Evolutionary conservation across 495 filamentous ascomycete genomes (phyloP).

Genomic region (Aspergillus cristatus): DNA sequence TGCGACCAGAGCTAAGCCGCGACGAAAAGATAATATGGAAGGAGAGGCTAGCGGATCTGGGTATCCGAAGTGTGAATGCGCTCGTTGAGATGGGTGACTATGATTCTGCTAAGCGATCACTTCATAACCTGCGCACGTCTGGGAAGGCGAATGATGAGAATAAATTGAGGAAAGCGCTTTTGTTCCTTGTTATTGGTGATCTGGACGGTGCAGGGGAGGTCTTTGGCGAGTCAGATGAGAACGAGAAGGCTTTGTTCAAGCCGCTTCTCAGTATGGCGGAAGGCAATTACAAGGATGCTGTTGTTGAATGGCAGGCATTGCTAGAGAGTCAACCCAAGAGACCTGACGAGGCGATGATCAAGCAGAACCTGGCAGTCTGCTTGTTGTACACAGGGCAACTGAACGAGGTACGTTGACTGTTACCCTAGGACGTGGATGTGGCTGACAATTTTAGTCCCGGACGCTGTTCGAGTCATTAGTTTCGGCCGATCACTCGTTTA

Average conservation of each 20-base stretch:
- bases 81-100: conserved; percentile 89
- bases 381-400: conserved; percentile 70
- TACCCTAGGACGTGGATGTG: background rate
- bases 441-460: conserved; percentile 37
- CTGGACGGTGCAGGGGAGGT: conserved; percentile 53
- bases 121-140: conserved; percentile 36
- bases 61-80: conserved; percentile 66
- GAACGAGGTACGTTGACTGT: conserved; percentile 49
- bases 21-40: conserved; percentile 53
- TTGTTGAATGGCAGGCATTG: conserved; percentile 52
- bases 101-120: conserved; percentile 59
- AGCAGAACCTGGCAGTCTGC: conserved; percentile 75
- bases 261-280: conserved; percentile 74
- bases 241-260: conserved; percentile 34
- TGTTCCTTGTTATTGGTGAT: conserved; percentile 71
- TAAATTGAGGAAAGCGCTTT: conserved; percentile 47
- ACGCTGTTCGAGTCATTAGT: conserved; percentile 54
- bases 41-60: conserved; percentile 59
- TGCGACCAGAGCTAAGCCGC: conserved; percentile 18
- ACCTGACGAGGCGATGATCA: conserved; percentile 42
- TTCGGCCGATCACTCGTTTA: conserved; percentile 51
- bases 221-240: conserved; percentile 12
- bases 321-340: conserved; percentile 22
- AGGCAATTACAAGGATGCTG: conserved; percentile 56
- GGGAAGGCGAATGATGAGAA: conserved; percentile 26